Percentiles rank a stretch among this genome's conserved stretches.
phyloP scores from a whole-genome alignment of 192 early-diverging fungal species.

The Coemansia sp. region DNA sequence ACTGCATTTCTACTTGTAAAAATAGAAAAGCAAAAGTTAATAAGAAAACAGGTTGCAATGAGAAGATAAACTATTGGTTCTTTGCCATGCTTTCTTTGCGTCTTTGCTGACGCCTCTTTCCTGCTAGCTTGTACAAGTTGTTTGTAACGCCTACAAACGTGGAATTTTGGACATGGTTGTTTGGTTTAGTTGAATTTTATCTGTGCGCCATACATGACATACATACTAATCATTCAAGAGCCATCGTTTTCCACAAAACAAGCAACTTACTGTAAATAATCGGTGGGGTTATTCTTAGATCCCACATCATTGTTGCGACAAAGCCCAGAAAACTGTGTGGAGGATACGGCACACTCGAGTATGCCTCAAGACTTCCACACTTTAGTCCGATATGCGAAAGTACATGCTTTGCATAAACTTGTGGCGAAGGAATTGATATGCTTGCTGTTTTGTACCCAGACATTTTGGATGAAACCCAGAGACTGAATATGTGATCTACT shows the following conservation, averaged over 20 bases:
- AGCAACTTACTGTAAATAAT: constrained; percentile 44
- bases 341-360: constrained; percentile 42
- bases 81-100: background rate
- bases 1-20: too few relatives aligned
- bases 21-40: too few relatives aligned
- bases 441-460: constrained; percentile 83
- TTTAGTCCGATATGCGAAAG: constrained; percentile 69
- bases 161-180: background rate
- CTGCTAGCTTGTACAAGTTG: constrained; percentile 48
- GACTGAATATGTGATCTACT: constrained; percentile 88
- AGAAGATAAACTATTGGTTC: background rate
- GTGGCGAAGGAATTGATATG: constrained; percentile 73
- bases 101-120: constrained; percentile 21
- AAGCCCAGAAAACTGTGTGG: constrained; percentile 51
- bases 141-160: constrained; percentile 43
- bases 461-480: constrained; percentile 94
- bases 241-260: background rate
- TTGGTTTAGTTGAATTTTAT: background rate
- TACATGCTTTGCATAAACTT: constrained; percentile 72
- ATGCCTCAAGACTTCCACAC: constrained; percentile 57
- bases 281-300: constrained; percentile 39
- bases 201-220: background rate
- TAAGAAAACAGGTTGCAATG: too few relatives aligned
- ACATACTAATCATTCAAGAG: background rate
- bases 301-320: constrained; percentile 42